A percentile compares a stretch with the other conserved stretches of the same genome.
Conservation (phyloP, 805 yeast species). For the Dipodascus geniculatus region DNA sequence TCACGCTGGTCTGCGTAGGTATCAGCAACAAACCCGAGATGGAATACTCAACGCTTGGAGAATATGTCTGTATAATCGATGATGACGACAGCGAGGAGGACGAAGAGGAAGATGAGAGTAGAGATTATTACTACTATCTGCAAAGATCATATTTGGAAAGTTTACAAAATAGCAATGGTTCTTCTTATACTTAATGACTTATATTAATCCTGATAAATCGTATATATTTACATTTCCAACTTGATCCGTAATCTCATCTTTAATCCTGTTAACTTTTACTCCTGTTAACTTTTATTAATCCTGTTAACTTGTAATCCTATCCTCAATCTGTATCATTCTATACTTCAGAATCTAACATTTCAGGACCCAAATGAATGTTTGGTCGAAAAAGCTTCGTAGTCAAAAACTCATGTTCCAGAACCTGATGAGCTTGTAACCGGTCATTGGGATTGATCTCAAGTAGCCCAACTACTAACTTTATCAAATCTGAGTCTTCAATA, state of each 20-base stretch:
- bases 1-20: conserved; percentile 16
- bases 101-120: conserved; percentile 12
- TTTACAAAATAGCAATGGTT: background rate
- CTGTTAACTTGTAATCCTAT: too few species aligned
- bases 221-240: too few species aligned
- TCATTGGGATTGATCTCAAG: background rate
- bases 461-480: background rate
- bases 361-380: background rate
- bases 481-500: background rate
- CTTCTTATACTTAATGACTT: too few species aligned
- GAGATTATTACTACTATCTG: conserved; percentile 12
- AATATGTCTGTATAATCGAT: conserved; percentile 9
- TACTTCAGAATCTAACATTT: too few species aligned
- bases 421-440: background rate
- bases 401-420: background rate
- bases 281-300: too few species aligned
- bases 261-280: too few species aligned
- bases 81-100: conserved; percentile 10
- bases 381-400: background rate
- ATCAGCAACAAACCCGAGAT: conserved; percentile 10
- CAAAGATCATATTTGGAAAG: conserved; percentile 1
- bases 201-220: too few species aligned
- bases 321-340: too few species aligned
- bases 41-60: conserved; percentile 4
- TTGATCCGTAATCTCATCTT: too few species aligned